Conservation (phyloP, 495 filamentous ascomycete species). For the Penicillium maclennaniae region DNA sequence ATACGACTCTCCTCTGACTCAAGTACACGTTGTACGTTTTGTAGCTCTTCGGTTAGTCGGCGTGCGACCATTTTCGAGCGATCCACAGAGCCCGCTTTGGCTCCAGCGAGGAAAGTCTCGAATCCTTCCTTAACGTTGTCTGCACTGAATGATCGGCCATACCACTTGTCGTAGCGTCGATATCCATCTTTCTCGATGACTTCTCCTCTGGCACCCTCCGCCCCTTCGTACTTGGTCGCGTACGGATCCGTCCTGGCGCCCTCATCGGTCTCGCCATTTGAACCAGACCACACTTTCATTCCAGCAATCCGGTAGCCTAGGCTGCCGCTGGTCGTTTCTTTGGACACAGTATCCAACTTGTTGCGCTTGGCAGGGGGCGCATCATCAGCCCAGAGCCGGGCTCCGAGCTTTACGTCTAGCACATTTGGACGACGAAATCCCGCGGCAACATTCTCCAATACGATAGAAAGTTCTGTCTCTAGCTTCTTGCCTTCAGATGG, state of each 20-base stretch:
- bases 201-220: conserved; percentile 33
- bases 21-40: conserved; percentile 58
- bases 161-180: conserved; percentile 80
- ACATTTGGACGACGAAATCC: conserved; percentile 86
- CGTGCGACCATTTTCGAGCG: conserved; percentile 53
- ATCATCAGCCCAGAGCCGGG: conserved; percentile 79
- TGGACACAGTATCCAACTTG: conserved; percentile 73
- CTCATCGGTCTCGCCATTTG: conserved; percentile 42
- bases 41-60: conserved; percentile 64
- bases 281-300: conserved; percentile 86
- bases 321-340: conserved; percentile 73
- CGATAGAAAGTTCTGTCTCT: conserved; percentile 71
- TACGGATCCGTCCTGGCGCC: conserved; percentile 39
- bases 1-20: conserved; percentile 82
- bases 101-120: conserved; percentile 65
- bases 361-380: conserved; percentile 71
- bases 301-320: conserved; percentile 87
- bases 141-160: conserved; percentile 70
- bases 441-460: conserved; percentile 79
- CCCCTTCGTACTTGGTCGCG: conserved; percentile 38
- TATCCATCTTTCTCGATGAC: conserved; percentile 54
- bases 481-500: conserved; percentile 55
- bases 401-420: conserved; percentile 90
- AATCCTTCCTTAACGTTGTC: conserved; percentile 74
- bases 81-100: conserved; percentile 51